A percentile compares a stretch with the other conserved stretches of the same genome.
Evolutionary conservation across 2,329 filamentous ascomycete species (phyloP).

Genomic region (Setomelanomma holmii): DNA sequence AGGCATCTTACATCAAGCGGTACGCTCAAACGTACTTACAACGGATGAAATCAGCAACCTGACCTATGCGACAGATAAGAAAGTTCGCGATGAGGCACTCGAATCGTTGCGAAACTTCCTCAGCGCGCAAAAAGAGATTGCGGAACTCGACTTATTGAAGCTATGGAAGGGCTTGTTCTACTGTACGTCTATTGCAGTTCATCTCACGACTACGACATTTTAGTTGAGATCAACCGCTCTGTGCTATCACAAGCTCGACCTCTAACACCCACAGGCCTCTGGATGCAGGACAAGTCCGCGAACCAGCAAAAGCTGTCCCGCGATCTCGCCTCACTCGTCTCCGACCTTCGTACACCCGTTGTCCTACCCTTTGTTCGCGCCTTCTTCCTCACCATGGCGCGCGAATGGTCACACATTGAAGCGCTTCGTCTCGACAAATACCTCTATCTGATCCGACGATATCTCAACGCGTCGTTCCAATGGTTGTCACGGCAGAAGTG

Average conservation of each 20-base stretch:
- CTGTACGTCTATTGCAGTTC: slow-evolving; percentile 59
- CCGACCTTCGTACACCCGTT: slow-evolving; percentile 59
- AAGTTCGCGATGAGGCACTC: slow-evolving; percentile 78
- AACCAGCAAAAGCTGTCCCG: slow-evolving; percentile 83
- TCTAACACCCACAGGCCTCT: slow-evolving; percentile 65
- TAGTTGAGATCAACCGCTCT: too few relatives aligned
- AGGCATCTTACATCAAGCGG: slow-evolving; percentile 85
- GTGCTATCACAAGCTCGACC: slow-evolving; percentile 8
- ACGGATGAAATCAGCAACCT: too few relatives aligned
- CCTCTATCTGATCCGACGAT: slow-evolving; percentile 79
- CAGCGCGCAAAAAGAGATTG: slow-evolving; percentile 66
- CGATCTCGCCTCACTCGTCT: slow-evolving; percentile 76
- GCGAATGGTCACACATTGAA: slow-evolving; percentile 61
- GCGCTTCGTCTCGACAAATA: slow-evolving; percentile 82
- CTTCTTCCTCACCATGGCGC: slow-evolving; percentile 61
- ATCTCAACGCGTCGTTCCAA: slow-evolving; percentile 73
- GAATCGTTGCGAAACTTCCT: slow-evolving; percentile 80
- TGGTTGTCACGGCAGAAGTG: slow-evolving; percentile 53
- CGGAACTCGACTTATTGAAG: slow-evolving; percentile 77
- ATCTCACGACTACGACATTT: background rate
- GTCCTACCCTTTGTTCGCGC: slow-evolving; percentile 55
- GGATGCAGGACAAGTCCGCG: slow-evolving; percentile 90
- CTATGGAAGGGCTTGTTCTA: slow-evolving; percentile 96
- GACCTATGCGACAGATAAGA: slow-evolving; percentile 67
- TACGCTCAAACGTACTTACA: too few relatives aligned